These are phyloP conservation scores for Psilocybe azurescens DNA, from an alignment of 768 basidiomycete species.

Conservation along the genomic window DNA sequence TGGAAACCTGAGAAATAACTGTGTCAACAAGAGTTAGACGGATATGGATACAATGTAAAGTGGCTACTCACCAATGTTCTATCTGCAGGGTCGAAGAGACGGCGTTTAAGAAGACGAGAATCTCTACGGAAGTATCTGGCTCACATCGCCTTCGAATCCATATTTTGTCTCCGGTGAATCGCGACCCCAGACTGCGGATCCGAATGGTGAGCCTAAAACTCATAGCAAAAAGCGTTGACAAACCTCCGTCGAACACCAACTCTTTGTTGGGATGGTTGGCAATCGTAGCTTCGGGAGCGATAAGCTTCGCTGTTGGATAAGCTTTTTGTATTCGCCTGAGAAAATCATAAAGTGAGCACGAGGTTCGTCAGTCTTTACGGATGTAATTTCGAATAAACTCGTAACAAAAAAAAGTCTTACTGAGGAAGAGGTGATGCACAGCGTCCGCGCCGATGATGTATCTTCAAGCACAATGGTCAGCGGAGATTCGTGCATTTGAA, in stretches of 20 bases:
- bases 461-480: slow-evolving; percentile 31
- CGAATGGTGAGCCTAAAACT: neutral
- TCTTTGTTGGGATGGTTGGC: slow-evolving; percentile 57
- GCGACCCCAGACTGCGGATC: slow-evolving; percentile 56
- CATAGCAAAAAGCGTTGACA: neutral
- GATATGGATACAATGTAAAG: neutral
- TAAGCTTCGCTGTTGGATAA: slow-evolving; percentile 74
- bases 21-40: neutral
- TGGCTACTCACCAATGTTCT: slow-evolving; percentile 47
- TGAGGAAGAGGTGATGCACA: slow-evolving; percentile 64
- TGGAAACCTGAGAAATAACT: slow-evolving; percentile 74
- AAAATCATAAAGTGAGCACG: neutral
- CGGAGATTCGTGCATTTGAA: neutral
- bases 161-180: slow-evolving; percentile 69
- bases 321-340: slow-evolving; percentile 64
- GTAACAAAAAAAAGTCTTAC: slow-evolving; percentile 34
- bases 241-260: slow-evolving; percentile 61
- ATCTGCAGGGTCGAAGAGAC: slow-evolving; percentile 35
- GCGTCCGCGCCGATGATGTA: slow-evolving; percentile 64
- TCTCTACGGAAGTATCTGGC: neutral
- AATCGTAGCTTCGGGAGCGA: slow-evolving; percentile 65
- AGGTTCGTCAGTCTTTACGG: neutral
- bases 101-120: neutral
- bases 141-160: slow-evolving; percentile 76
- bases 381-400: neutral